Base-by-base conservation (phyloP, 257 asterid genomes). In the Ligustrum vulgare region DNA sequence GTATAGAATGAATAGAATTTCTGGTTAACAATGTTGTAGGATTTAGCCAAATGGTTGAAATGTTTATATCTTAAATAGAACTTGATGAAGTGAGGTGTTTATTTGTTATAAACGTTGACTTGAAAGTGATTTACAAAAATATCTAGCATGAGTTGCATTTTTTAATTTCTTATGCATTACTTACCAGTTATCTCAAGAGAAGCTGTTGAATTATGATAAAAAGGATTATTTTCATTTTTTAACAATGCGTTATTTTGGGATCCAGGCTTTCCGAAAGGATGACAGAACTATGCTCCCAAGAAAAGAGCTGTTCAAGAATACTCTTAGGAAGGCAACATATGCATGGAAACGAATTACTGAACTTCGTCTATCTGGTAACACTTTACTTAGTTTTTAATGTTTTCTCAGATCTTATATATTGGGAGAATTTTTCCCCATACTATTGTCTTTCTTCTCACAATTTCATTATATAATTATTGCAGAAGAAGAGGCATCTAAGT, bases 291-390 rank as follows among this genome's bases (percentile, higher is more conserved):
- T 83, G 91, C 91, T 91, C 31, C 85, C 97, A 2, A 86, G 99
- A 71, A 95, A 93, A 79, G 98, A 95, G 10, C 82, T 95, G 89
- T 95, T 95, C 78, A 95, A 93, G 74, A 90, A 89, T 81, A 95
- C 99, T 43, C 89, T 95, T 70, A 89, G 94, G 85, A 95, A 95
- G 88, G 89, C 98, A 37, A 85, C 94, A 77, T 80, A 91, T 83
- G 99, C 97, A 45, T 91, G 91, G 91, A 89, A 93, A 74, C 85
- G 78, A 70, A 89, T 95, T 76, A 70, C 65, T 75, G 98, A 95
- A 28, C 97, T 89, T 76, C 97, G 76, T 74, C 83, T 95, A 18
- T 77, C 97, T 16, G 96, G 99, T 90, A 69, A 37, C 56, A 32
- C 67, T 31, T 54, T 37, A 28, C 67, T 54, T 15, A 54, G 6